Evolutionary conservation across 768 basidiomycete genomes (phyloP).

Genomic region (Hemileccinum rubropunctum): DNA sequence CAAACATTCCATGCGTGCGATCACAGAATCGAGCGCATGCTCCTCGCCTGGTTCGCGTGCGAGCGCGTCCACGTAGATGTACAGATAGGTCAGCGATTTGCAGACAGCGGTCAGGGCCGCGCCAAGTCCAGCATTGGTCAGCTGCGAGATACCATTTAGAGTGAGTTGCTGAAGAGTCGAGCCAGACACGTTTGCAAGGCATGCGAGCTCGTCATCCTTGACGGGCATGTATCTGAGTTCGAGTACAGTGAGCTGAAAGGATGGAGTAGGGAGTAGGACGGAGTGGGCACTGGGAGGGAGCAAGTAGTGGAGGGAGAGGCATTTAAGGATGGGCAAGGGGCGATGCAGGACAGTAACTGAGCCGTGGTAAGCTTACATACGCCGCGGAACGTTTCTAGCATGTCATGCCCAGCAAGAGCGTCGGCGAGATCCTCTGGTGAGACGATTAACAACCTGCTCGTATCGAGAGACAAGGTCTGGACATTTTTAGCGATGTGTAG

Average conservation of each 20-base stretch:
- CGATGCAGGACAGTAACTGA: constrained; percentile 1
- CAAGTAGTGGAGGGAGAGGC: neutral
- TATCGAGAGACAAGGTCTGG: neutral
- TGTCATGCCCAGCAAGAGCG: neutral
- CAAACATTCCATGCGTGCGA: constrained; percentile 1
- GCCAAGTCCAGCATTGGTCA: constrained; percentile 7
- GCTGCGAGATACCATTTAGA: neutral
- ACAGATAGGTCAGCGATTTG: neutral
- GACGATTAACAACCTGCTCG: neutral
- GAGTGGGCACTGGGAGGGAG: neutral
- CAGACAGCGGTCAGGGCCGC: neutral
- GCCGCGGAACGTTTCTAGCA: neutral
- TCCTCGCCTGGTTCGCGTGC: neutral
- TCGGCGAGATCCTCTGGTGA: neutral
- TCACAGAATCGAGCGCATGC: constrained; percentile 11
- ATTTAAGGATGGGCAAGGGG: constrained; percentile 11
- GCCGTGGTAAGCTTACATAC: neutral
- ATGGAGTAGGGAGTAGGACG: neutral
- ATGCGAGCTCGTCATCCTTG: constrained; percentile 11
- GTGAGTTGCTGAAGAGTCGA: constrained; percentile 7
- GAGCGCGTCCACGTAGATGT: neutral
- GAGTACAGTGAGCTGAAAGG: constrained; percentile 5
- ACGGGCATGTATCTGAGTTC: neutral
- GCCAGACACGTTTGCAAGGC: constrained; percentile 3
- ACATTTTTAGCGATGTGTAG: constrained; percentile 1